Percentiles rank a stretch among this genome's conserved stretches.
Conservation (phyloP, 805 yeast genomes). For the Saccharomycopsis selenospora region DNA sequence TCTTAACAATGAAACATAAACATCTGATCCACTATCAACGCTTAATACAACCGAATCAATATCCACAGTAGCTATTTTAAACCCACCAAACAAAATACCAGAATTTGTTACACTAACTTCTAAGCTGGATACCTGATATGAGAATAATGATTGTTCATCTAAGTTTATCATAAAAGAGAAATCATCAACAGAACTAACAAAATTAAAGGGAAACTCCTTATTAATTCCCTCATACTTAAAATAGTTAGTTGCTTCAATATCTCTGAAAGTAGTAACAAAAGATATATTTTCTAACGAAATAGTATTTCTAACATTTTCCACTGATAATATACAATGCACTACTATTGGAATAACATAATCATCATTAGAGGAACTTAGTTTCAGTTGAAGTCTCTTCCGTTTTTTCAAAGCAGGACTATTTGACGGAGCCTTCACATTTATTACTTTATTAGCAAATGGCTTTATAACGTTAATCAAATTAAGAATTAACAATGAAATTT, state of each 20-base stretch:
- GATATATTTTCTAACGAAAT: background rate
- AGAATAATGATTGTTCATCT: background rate
- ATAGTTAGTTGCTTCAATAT: background rate
- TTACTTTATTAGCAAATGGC: too few relatives aligned
- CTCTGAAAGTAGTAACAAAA: background rate
- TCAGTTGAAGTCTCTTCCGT: too few relatives aligned
- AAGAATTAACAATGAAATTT: background rate
- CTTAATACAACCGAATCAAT: background rate
- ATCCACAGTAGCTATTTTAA: background rate
- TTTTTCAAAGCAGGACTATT: too few relatives aligned
- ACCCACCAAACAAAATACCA: background rate
- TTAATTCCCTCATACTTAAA: background rate
- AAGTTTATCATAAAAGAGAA: background rate
- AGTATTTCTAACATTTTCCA: background rate
- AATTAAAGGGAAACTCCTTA: background rate
- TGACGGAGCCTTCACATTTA: too few relatives aligned
- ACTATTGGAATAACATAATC: too few relatives aligned
- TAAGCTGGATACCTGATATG: background rate
- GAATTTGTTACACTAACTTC: background rate
- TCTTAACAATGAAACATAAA: background rate
- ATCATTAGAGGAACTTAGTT: too few relatives aligned
- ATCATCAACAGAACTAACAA: background rate
- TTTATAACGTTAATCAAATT: background rate
- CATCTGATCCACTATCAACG: background rate
- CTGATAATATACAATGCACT: background rate